phyloP scores from a whole-genome alignment of 352 stramenopile genomes.

The Phytophthora constricta region DNA sequence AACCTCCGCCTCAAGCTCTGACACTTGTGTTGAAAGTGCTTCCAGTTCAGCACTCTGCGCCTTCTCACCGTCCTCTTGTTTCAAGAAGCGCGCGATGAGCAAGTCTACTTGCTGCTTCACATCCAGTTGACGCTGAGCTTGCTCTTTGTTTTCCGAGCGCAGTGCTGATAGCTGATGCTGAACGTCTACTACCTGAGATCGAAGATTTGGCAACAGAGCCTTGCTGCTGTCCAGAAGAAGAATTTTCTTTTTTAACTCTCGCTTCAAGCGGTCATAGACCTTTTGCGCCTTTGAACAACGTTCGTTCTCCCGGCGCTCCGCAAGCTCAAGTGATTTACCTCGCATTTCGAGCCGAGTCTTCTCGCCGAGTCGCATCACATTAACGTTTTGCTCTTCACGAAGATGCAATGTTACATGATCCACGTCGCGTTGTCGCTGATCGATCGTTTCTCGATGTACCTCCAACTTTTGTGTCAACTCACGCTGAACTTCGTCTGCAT shows the following conservation, averaged over 20 bases:
- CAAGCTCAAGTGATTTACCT: conserved; percentile 56
- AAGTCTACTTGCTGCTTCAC: conserved; percentile 93
- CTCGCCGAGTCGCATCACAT: conserved; percentile 72
- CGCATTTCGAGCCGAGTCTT: conserved; percentile 78
- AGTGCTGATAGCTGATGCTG: conserved; percentile 70
- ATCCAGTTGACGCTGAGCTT: conserved; percentile 67
- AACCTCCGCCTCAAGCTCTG: conserved; percentile 82
- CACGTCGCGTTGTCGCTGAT: conserved; percentile 92
- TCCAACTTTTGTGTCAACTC: conserved; percentile 89
- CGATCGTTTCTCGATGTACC: conserved; percentile 89
- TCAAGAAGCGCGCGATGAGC: conserved; percentile 88
- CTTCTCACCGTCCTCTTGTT: conserved; percentile 87
- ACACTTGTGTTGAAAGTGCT: conserved; percentile 62
- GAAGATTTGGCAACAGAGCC: conserved; percentile 81
- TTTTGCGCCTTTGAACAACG: conserved; percentile 69
- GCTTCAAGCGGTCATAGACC: conserved; percentile 86
- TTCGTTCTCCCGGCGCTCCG: conserved; percentile 67
- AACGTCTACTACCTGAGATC: conserved; percentile 81
- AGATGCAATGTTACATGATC: conserved; percentile 89
- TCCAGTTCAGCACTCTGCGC: conserved; percentile 72
- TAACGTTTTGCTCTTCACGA: conserved; percentile 85
- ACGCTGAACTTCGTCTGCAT: conserved; percentile 80
- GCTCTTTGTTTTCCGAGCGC: conserved; percentile 72
- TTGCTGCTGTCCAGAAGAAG: conserved; percentile 72
- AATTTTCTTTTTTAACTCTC: conserved; percentile 91